Evolutionary conservation across 345 rosid species (phyloP).

Genomic region (Angophora floribunda): DNA sequence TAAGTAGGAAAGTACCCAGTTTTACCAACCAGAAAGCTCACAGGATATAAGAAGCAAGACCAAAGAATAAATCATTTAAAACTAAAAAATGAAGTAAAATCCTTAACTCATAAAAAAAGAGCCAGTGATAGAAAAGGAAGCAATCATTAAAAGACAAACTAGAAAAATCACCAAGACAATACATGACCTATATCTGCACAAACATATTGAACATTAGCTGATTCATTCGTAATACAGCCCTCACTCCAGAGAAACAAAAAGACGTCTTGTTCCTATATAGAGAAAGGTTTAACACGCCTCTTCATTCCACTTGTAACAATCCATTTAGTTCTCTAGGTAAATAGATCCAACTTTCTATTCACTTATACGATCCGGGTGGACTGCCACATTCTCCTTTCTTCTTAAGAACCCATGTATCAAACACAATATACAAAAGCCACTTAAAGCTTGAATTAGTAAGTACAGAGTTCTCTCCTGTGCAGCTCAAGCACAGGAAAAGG

Average conservation of each 20-base stretch:
- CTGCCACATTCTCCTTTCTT: background rate
- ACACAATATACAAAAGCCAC: background rate
- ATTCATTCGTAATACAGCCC: background rate
- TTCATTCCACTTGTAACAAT: background rate
- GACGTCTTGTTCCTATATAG: background rate
- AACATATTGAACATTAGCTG: background rate
- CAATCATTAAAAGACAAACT: background rate
- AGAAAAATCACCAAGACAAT: background rate
- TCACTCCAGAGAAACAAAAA: background rate
- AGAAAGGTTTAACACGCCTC: background rate
- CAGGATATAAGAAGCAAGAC: background rate
- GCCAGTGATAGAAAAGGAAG: background rate
- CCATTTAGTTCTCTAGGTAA: background rate
- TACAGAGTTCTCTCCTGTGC: background rate
- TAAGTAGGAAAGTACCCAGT: background rate
- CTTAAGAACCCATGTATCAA: background rate
- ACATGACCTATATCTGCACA: background rate
- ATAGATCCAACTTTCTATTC: background rate
- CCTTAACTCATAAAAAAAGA: background rate
- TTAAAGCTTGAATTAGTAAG: background rate
- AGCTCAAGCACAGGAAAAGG: background rate
- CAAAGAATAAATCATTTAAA: background rate
- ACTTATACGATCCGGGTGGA: background rate
- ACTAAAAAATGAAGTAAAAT: background rate
- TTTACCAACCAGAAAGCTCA: background rate